Evolutionary conservation across 345 rosid genomes (phyloP).

Genomic region (Carallia pectinifolia): DNA sequence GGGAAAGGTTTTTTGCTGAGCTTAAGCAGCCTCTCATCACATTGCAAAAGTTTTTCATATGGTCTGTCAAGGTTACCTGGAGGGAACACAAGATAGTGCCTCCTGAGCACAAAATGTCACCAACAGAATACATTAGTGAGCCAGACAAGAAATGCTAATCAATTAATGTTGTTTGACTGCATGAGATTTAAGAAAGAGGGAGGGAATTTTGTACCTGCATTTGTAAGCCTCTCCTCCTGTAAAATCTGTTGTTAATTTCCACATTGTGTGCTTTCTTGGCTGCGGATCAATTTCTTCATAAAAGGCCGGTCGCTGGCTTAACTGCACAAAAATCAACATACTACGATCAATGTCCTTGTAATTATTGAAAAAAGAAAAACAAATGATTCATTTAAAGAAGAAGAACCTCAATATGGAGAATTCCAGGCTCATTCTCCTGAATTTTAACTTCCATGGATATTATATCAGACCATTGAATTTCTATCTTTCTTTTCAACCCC

Average conservation of each 20-base stretch:
- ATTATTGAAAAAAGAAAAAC: not conserved
- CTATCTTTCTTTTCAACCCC: conserved; percentile 40
- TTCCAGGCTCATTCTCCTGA: conserved; percentile 21
- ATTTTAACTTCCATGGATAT: conserved; percentile 25
- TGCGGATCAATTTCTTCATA: conserved; percentile 38
- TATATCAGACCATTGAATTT: conserved; percentile 39
- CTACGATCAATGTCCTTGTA: not conserved
- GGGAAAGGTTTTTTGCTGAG: conserved; percentile 38
- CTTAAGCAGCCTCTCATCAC: conserved; percentile 28
- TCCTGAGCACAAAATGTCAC: conserved; percentile 33
- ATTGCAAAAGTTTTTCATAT: conserved; percentile 45
- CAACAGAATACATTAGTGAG: not conserved
- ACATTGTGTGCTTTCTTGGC: conserved; percentile 43
- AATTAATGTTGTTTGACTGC: not conserved
- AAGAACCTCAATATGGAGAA: conserved; percentile 36
- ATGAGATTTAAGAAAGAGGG: not conserved
- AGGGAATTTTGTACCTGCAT: conserved; percentile 33
- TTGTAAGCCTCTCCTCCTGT: conserved; percentile 41
- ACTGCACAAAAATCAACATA: conserved; percentile 25
- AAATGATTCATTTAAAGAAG: not conserved
- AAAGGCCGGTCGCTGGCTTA: conserved; percentile 35
- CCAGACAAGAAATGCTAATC: not conserved
- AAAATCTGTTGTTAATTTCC: conserved; percentile 42
- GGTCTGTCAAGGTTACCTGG: conserved; percentile 45
- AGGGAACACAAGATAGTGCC: conserved; percentile 44